Evolutionary conservation across 208 protist genomes (phyloP), one percentile per base, ranked within the genome.

Genomic region (Trypanosomatidae sp.): DNA sequence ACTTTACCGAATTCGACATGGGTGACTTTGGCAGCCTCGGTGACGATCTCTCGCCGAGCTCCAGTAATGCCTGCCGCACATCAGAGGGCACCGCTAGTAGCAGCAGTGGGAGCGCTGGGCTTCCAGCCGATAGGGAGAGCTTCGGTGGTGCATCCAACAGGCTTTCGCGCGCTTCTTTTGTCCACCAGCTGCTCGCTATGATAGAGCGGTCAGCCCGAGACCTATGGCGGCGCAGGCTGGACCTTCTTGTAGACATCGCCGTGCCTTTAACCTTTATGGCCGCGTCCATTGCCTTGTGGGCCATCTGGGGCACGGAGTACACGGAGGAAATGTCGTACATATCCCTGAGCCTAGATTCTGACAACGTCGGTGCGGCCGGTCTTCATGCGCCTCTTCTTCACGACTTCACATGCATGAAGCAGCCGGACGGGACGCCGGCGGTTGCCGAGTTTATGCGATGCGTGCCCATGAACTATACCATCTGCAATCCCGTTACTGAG

Each of bases 201-300:
- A 41, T 88, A 1, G 59, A 78, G 44, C 80, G 86, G 36, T 62
- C 62, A 10, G 36, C 65, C 1, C 69, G 71, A 13, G 75, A 88
- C 70, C 66, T 76, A 1, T 84, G 71, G 33, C 81, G 68, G 0
- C 39, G 39, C 19, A 83, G 81, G 76, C 0, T 75, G 9, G 59
- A 62, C 36, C 43, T 88, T 13, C 1, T 87, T 0, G 13, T 85
- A 2, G 87, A 91, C 46, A 2, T 91, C 1, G 2, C 81, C 0
- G 66, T 88, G 12, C 87, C 87, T 2, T 19, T 89, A 2, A 5
- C 89, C 43, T 91, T 91, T 59, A 58, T 89, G 0, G 52, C 44
- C 0, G 62, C 82, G n/a, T 74, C 83, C 12, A 72, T 89, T n/a
- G 44, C 81, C 0, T 55, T 91, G 30, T 76, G 76, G 64, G 66